A percentile compares a stretch with the other conserved stretches of the same genome.
phyloP scores from a whole-genome alignment of 331 rosid genomes.

The Ulmus americana region DNA sequence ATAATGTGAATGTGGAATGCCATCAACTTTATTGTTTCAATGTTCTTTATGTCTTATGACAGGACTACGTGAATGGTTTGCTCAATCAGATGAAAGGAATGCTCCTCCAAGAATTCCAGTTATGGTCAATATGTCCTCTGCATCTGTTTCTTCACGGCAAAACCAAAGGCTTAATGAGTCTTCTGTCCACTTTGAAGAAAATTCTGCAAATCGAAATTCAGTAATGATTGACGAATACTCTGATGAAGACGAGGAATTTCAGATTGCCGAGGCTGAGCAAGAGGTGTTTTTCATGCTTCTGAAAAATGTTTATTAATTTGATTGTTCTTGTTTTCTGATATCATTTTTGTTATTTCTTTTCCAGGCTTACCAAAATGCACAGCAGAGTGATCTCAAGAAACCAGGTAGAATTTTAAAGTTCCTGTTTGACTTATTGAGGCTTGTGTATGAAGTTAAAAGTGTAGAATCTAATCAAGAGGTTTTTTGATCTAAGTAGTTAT shows the following conservation, averaged over 20 bases:
- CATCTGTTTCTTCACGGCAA: conserved; percentile 66
- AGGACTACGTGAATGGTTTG: conserved; percentile 96
- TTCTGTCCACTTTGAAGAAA: conserved; percentile 48
- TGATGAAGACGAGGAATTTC: conserved; percentile 92
- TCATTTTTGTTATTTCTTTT: not conserved
- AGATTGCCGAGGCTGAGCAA: conserved; percentile 81
- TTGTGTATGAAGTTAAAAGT: not conserved
- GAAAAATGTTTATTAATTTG: not conserved
- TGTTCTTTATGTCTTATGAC: conserved; percentile 17
- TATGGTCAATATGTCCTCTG: conserved; percentile 96
- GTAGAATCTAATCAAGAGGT: conserved; percentile 27
- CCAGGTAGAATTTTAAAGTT: conserved; percentile 39
- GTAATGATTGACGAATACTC: conserved; percentile 92
- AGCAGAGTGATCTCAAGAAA: conserved; percentile 49
- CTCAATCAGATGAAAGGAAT: conserved; percentile 89
- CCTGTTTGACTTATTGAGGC: conserved; percentile 8
- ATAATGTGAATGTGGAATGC: not conserved
- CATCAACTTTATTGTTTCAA: not conserved
- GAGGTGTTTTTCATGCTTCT: conserved; percentile 47
- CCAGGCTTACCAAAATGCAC: conserved; percentile 59
- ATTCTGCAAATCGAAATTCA: conserved; percentile 64
- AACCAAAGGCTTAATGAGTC: conserved; percentile 51
- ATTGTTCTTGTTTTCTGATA: not conserved
- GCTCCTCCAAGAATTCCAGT: conserved; percentile 95
- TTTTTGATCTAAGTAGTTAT: conserved; percentile 40